These are phyloP conservation scores for Cenchrus americanus DNA, from an alignment of 176 grass and related monocot species.

Conservation along the genomic window DNA sequence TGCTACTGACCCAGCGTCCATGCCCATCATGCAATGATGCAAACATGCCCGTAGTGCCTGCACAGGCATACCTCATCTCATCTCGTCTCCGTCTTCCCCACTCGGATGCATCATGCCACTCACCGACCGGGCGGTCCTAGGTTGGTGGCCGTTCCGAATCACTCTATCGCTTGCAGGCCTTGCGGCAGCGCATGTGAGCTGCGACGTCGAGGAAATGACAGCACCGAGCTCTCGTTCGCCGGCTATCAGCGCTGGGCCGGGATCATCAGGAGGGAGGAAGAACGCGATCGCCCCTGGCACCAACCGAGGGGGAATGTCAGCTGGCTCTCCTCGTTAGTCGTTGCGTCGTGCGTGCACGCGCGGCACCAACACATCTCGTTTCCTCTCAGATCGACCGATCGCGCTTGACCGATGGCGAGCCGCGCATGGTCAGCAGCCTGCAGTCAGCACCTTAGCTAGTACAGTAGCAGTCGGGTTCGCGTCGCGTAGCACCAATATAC, in stretches of 20 bases:
- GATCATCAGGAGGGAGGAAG: neutral
- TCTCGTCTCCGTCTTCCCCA: neutral
- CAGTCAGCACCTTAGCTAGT: neutral
- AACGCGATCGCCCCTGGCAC: neutral
- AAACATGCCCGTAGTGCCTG: conserved; percentile 3
- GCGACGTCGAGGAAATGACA: conserved; percentile 29
- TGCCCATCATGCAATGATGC: too few species aligned
- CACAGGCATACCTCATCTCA: neutral
- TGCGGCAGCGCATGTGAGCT: conserved; percentile 36
- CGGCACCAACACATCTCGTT: conserved; percentile 14
- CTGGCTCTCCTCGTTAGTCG: neutral
- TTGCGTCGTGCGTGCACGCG: conserved; percentile 22
- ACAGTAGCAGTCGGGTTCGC: neutral
- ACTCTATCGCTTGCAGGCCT: neutral
- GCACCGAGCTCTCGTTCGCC: conserved; percentile 27
- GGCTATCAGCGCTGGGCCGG: neutral
- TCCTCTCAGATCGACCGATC: neutral
- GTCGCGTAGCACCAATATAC: neutral
- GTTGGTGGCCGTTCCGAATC: neutral
- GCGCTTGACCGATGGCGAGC: neutral
- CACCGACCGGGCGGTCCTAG: neutral
- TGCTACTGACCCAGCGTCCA: too few species aligned
- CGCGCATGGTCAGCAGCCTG: neutral
- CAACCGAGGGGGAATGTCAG: too few species aligned
- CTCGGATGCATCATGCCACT: conserved; percentile 24